These are phyloP conservation scores for Peterozyma toletana DNA, from an alignment of 805 yeast genomes.

Conservation along the genomic window DNA sequence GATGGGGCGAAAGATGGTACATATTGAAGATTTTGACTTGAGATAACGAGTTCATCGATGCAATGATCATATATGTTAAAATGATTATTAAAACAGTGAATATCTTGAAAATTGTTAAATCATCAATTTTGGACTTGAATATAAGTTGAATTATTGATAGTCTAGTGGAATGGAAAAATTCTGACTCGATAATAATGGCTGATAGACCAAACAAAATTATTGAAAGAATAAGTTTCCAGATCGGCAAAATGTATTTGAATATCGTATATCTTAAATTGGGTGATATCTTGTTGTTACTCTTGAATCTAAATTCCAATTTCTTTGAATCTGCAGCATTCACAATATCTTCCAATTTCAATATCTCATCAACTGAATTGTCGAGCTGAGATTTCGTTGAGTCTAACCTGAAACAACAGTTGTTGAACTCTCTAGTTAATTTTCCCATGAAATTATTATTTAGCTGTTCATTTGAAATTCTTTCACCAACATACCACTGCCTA, in stretches of 20 bases:
- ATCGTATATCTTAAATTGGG: constrained; percentile 35
- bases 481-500: constrained; percentile 18
- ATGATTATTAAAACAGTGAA: constrained; percentile 36
- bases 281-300: constrained; percentile 18
- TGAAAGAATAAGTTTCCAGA: constrained; percentile 34
- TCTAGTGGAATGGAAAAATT: constrained; percentile 61
- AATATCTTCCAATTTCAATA: constrained; percentile 51
- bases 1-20: constrained; percentile 62
- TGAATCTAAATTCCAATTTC: constrained; percentile 22
- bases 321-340: constrained; percentile 30
- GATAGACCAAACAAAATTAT: constrained; percentile 36
- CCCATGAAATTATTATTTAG: constrained; percentile 38
- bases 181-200: constrained; percentile 60
- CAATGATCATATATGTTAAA: constrained; percentile 60
- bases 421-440: constrained; percentile 43
- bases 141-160: constrained; percentile 53
- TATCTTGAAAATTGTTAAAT: constrained; percentile 19
- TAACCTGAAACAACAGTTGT: constrained; percentile 41
- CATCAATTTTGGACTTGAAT: constrained; percentile 15
- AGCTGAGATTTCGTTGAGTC: constrained; percentile 54
- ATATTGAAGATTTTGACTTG: constrained; percentile 64
- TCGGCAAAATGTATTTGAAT: constrained; percentile 39
- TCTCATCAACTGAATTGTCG: constrained; percentile 37
- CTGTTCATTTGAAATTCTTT: constrained; percentile 19
- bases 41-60: constrained; percentile 60